These are phyloP conservation scores for Xylariaceae sp. DNA, from an alignment of 2,329 filamentous ascomycete species.

Conservation along the genomic window DNA sequence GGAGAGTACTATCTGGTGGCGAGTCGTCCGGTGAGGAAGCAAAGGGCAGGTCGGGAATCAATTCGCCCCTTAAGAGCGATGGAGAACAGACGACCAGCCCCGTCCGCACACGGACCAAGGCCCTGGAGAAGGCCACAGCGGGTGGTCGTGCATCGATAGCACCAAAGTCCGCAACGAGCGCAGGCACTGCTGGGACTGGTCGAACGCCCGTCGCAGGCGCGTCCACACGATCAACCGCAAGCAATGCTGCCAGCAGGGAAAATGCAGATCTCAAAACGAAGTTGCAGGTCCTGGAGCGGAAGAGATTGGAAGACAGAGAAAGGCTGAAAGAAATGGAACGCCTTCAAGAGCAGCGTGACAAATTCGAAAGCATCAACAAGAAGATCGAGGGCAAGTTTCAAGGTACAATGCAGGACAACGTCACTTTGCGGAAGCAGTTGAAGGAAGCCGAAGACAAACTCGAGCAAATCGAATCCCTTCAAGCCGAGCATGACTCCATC, in stretches of 20 bases:
- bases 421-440: slow-evolving; percentile 69
- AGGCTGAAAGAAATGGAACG: slow-evolving; percentile 75
- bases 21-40: slow-evolving; percentile 42
- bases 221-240: slow-evolving; percentile 39
- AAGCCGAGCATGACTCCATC: slow-evolving; percentile 79
- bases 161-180: slow-evolving; percentile 25
- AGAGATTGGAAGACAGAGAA: slow-evolving; percentile 79
- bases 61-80: slow-evolving; percentile 49
- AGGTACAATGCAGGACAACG: slow-evolving; percentile 74
- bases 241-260: slow-evolving; percentile 56
- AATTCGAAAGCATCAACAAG: slow-evolving; percentile 79
- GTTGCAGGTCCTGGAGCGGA: slow-evolving; percentile 80
- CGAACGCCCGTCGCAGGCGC: slow-evolving; percentile 27
- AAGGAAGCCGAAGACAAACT: slow-evolving; percentile 71
- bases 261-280: slow-evolving; percentile 88
- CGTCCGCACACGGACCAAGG: slow-evolving; percentile 45
- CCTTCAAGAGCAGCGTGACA: slow-evolving; percentile 70
- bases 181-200: slow-evolving; percentile 21
- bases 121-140: slow-evolving; percentile 48
- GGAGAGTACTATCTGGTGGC: slow-evolving; percentile 44
- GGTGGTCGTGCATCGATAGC: slow-evolving; percentile 31
- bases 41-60: slow-evolving; percentile 35
- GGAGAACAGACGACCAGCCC: slow-evolving; percentile 50
- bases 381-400: slow-evolving; percentile 89
- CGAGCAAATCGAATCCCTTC: slow-evolving; percentile 65